A percentile compares a stretch with the other conserved stretches of the same genome.
phyloP scores from a whole-genome alignment of 1,139 yeast species.

The Taphrina pruni region DNA sequence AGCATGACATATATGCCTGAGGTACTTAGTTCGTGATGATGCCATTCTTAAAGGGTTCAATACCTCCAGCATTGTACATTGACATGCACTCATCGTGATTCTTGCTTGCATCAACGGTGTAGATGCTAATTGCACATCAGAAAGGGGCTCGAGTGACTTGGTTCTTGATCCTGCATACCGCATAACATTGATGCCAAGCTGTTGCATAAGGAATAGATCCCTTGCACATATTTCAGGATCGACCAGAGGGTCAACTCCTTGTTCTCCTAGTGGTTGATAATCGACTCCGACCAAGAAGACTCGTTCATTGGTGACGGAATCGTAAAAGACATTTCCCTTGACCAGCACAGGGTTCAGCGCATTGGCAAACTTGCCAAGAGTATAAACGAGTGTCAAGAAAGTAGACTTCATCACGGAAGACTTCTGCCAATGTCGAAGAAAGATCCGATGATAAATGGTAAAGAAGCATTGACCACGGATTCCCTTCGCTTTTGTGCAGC shows the following conservation, averaged over 20 bases:
- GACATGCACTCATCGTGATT: constrained; percentile 91
- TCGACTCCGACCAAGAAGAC: constrained; percentile 63
- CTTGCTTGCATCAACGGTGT: constrained; percentile 58
- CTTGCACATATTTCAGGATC: constrained; percentile 74
- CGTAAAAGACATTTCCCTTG: constrained; percentile 42
- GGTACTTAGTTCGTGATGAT: background rate
- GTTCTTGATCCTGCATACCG: constrained; percentile 48
- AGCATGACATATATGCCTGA: constrained; percentile 70
- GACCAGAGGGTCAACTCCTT: constrained; percentile 76
- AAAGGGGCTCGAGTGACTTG: background rate
- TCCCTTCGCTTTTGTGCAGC: background rate
- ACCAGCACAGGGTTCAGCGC: constrained; percentile 36
- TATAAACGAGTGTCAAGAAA: constrained; percentile 14
- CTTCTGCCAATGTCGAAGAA: background rate
- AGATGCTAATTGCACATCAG: constrained; percentile 49
- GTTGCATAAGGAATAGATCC: constrained; percentile 78
- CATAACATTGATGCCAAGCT: constrained; percentile 75
- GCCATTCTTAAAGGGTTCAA: constrained; percentile 51
- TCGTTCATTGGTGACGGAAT: constrained; percentile 43
- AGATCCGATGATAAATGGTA: background rate
- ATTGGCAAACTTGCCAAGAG: constrained; percentile 10
- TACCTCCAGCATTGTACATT: constrained; percentile 79
- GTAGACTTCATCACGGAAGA: background rate
- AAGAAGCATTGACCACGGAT: background rate
- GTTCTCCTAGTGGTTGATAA: constrained; percentile 76